Conservation (phyloP, 108 stramenopile genomes). For the Aurantiochytrium sp. region DNA sequence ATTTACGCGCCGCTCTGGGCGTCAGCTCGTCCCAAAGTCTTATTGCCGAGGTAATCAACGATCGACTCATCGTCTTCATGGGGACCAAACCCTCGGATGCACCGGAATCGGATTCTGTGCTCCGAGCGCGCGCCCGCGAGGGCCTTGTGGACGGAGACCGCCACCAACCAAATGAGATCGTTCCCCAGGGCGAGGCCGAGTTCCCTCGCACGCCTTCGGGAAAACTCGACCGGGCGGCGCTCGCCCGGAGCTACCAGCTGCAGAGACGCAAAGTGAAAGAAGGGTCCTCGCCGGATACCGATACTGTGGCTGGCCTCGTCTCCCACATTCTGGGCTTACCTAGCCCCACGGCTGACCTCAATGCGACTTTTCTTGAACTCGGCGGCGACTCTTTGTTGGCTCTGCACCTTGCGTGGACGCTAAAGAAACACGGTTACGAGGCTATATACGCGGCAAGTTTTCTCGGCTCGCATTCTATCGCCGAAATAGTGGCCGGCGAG, state of each 20-base stretch:
- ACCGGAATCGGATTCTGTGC: too few species aligned
- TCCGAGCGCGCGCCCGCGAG: too few species aligned
- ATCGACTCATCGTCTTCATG: background rate
- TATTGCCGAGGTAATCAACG: background rate
- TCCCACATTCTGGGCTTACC: background rate
- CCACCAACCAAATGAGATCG: background rate
- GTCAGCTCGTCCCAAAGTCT: background rate
- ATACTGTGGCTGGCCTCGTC: too few species aligned
- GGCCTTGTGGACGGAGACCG: too few species aligned
- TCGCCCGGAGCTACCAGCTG: background rate
- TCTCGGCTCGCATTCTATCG: background rate
- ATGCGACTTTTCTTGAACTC: background rate
- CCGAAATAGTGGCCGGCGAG: background rate
- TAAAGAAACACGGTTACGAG: background rate
- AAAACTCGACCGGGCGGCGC: background rate
- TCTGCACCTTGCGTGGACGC: background rate
- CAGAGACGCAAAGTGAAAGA: background rate
- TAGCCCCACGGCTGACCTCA: background rate
- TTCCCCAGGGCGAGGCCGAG: background rate
- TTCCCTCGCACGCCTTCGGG: conserved; percentile 8
- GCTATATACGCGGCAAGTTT: background rate
- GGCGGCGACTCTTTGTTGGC: background rate
- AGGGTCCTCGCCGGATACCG: too few species aligned
- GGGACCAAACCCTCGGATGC: background rate
- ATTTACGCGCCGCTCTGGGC: background rate